These are phyloP conservation scores for Salicornia ramosissima DNA, from an alignment of 148 eudicot genomes.

Conservation along the genomic window DNA sequence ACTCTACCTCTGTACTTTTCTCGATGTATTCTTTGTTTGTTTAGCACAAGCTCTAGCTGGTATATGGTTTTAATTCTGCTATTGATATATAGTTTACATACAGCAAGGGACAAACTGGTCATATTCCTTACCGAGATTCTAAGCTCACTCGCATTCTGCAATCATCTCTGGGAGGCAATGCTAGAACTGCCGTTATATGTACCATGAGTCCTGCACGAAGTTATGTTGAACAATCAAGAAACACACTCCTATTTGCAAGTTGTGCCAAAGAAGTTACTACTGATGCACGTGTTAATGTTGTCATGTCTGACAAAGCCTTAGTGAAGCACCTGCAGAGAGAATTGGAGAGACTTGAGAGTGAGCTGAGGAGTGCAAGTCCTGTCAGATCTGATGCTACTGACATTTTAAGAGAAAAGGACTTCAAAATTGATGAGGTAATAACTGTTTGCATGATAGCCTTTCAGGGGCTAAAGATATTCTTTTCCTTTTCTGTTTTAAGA, in stretches of 20 bases:
- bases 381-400: conserved; percentile 31
- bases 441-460: background rate
- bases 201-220: conserved; percentile 94
- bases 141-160: conserved; percentile 94
- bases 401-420: conserved; percentile 64
- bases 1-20: background rate
- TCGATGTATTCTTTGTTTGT: background rate
- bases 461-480: background rate
- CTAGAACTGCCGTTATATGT: conserved; percentile 91
- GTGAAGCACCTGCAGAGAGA: conserved; percentile 90
- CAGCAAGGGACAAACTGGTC: conserved; percentile 91
- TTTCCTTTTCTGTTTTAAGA: background rate
- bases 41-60: background rate
- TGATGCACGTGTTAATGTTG: conserved; percentile 74
- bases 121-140: conserved; percentile 92
- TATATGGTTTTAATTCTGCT: background rate
- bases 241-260: conserved; percentile 91
- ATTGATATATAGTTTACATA: conserved; percentile 15
- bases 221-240: conserved; percentile 95
- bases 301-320: conserved; percentile 89
- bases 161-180: conserved; percentile 91
- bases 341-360: conserved; percentile 73
- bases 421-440: conserved; percentile 76
- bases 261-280: conserved; percentile 97
- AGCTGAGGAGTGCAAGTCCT: conserved; percentile 51